Conservation (phyloP, 305 asterid genomes). For the Euphrasia arctica region DNA sequence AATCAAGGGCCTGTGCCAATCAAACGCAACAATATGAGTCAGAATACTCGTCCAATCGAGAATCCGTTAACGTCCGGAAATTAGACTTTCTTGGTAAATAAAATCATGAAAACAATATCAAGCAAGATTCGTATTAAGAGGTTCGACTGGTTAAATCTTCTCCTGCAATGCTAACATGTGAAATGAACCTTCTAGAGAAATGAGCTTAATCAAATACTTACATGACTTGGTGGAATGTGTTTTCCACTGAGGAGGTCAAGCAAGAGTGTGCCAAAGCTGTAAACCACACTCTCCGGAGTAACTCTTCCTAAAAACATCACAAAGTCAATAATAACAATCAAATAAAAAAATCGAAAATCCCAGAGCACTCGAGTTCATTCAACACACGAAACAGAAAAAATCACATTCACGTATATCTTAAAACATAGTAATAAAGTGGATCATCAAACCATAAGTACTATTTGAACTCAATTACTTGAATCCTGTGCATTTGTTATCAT, state of each 20-base stretch:
- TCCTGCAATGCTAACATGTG: neutral
- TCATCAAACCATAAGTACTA: neutral
- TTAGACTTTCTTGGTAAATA: neutral
- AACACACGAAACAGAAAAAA: neutral
- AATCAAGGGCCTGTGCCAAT: slow-evolving; percentile 86
- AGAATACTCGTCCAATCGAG: neutral
- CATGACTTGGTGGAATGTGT: slow-evolving; percentile 97
- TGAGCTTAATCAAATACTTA: slow-evolving; percentile 23
- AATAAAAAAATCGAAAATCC: slow-evolving; percentile 19
- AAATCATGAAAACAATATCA: neutral
- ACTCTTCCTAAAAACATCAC: slow-evolving; percentile 61
- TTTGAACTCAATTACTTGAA: too few relatives aligned
- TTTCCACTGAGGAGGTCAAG: slow-evolving; percentile 98
- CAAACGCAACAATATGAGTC: slow-evolving; percentile 22
- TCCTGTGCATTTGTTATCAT: too few relatives aligned
- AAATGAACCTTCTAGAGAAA: neutral
- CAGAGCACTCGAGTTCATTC: neutral
- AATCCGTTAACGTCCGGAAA: neutral
- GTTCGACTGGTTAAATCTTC: neutral
- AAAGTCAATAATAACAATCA: slow-evolving; percentile 8
- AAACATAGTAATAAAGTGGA: slow-evolving; percentile 5
- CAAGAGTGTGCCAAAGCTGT: slow-evolving; percentile 94
- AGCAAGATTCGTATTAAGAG: neutral
- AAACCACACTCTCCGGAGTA: slow-evolving; percentile 89
- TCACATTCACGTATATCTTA: too few relatives aligned